Percentiles rank a stretch among this genome's conserved stretches.
Evolutionary conservation across 495 filamentous ascomycete species (phyloP).

Genomic region (Pyronema omphalodes): DNA sequence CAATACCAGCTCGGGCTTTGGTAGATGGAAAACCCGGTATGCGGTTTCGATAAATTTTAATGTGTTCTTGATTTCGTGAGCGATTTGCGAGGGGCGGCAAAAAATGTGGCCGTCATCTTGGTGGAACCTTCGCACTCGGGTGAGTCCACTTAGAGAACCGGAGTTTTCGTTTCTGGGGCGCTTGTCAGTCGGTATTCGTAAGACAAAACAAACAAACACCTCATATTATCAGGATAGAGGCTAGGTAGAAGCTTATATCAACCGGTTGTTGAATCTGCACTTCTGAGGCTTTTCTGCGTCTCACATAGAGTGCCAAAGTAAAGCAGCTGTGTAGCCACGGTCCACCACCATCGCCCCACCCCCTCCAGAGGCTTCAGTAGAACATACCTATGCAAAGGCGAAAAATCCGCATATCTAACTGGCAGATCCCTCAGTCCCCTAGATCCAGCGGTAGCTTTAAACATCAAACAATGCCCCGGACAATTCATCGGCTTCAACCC

Average conservation of each 20-base stretch:
- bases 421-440: conserved; percentile 70
- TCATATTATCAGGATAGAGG: not conserved
- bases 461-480: conserved; percentile 83
- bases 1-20: conserved; percentile 55
- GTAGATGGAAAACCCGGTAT: conserved; percentile 56
- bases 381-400: conserved; percentile 46
- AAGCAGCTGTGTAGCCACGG: too few species aligned
- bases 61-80: conserved; percentile 58
- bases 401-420: conserved; percentile 84
- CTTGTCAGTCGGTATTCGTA: not conserved
- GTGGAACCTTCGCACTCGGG: conserved; percentile 79
- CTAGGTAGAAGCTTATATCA: not conserved
- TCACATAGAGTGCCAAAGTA: too few species aligned
- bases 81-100: conserved; percentile 67
- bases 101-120: conserved; percentile 96
- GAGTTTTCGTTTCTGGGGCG: conserved; percentile 61
- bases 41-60: conserved; percentile 64
- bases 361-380: not conserved
- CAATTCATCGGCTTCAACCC: conserved; percentile 96
- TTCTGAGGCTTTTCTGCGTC: too few species aligned
- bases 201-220: not conserved
- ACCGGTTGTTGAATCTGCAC: too few species aligned
- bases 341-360: too few species aligned
- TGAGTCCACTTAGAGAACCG: conserved; percentile 69
- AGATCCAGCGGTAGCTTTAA: conserved; percentile 40